These are phyloP conservation scores for Prunus davidiana DNA, from an alignment of 306 rosid genomes.

Conservation along the genomic window DNA sequence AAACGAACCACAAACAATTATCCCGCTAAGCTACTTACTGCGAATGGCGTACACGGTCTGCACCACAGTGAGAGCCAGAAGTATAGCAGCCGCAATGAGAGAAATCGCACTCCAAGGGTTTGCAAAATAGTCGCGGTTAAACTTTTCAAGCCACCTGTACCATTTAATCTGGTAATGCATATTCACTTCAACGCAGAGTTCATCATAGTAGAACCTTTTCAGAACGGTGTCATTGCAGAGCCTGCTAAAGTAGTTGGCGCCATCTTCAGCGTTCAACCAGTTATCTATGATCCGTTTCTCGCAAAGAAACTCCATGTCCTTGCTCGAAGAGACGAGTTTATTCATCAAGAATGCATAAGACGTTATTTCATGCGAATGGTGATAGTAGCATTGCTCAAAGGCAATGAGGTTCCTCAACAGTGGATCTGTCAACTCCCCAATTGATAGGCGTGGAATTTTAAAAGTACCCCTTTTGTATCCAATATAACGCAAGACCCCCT, in stretches of 20 bases:
- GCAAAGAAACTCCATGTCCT: slow-evolving; percentile 10
- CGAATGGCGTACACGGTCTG: slow-evolving; percentile 3
- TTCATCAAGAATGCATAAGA: slow-evolving; percentile 21
- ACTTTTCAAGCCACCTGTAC: not conserved
- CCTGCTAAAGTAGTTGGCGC: slow-evolving; percentile 2
- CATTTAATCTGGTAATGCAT: not conserved
- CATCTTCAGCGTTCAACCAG: slow-evolving; percentile 15
- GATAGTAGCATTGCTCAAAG: slow-evolving; percentile 14
- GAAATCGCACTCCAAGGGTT: slow-evolving; percentile 22
- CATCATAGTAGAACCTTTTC: not conserved
- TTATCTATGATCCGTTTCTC: not conserved
- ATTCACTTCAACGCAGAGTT: not conserved
- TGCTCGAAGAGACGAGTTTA: slow-evolving; percentile 9
- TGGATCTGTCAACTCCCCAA: slow-evolving; percentile 11
- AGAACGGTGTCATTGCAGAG: slow-evolving; percentile 15
- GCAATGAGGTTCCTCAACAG: slow-evolving; percentile 15
- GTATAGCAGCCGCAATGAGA: not conserved
- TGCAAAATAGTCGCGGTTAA: slow-evolving; percentile 9
- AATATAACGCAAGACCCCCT: not conserved
- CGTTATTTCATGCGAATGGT: slow-evolving; percentile 1
- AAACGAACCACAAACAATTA: too few species aligned
- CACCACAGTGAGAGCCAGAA: slow-evolving; percentile 8
- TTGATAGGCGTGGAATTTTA: slow-evolving; percentile 1
- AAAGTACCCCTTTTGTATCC: not conserved
- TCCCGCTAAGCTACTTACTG: too few species aligned